Base-by-base conservation (phyloP, 31 red algal genomes). In the Endocladia muricata region DNA sequence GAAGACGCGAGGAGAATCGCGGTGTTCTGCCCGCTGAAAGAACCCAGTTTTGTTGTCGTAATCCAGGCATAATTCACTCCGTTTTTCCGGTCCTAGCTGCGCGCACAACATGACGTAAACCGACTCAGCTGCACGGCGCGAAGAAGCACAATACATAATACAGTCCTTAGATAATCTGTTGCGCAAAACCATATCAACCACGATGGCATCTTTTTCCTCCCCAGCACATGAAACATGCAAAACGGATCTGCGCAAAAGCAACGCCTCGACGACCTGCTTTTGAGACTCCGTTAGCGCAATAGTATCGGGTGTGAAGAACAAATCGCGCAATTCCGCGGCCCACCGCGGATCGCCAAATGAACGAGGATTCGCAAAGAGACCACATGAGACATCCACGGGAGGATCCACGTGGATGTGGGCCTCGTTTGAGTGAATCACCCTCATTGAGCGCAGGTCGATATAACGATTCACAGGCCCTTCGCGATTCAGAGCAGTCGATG, bases 371-470 rank as follows among this genome's bases (percentile, higher is more conserved):
- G 74, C 63, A 56, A 89, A 81, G 19, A 77, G 29, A 4, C 68
- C 75, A 60, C 80, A 89, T 11, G 72, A 60, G 2, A 51, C 56
- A 4, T 29, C 65, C 6, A 69, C 44, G 63, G 57, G 65, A 15
- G 85, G 76, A 17, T 39, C 11, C 22, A 42, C 28, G 31, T 49
- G 44, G 34, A 81, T 38, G 57, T 81, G 85, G 2, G 75, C 85
- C 15, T 76, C 41, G 6, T 73, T 37, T 3, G 64, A 35, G 25
- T 25, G 62, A 36, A 81, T 70, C 23, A 80, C 57, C 43, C 81
- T 69, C 76, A 89, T 80, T 3, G 85, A 81, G 35, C 76, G 85
- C 37, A 89, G 85, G 70, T 89, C 85, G 37, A 89, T 72, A 37
- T 81, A 89, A 25, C 76, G 67, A 21, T 68, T 64, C 17, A 33